Evolutionary conservation across 495 filamentous ascomycete genomes (phyloP), one percentile per base, ranked within the genome.

Genomic region (Penicillium alfredii): DNA sequence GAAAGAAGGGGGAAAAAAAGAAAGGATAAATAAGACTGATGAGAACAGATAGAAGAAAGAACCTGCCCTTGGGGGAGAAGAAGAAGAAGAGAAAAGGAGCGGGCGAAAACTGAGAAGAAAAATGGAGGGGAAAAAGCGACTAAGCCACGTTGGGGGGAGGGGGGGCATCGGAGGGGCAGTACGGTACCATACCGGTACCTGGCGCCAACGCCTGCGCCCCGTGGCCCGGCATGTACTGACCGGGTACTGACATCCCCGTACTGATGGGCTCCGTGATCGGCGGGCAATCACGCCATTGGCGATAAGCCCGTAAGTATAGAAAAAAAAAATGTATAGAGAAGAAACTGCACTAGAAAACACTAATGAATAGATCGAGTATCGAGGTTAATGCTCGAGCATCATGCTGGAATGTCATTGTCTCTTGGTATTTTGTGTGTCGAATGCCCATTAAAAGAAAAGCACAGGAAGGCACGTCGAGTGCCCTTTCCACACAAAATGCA

Each of bases 81-180:
- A 32, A 44, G 33, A 29, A 29, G 36, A 48, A 28, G 37, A 35
- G 53, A 43, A 37, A 49, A 33, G 31, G 40, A 34, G 42, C 47
- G 40, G 33, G 48, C 51, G 40, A 46, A 49, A 45, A 31, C 41
- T n/a, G 40, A 49, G 44, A 49, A 51, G 41, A 51, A 56, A 58
- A 58, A 58, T 42, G 46, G 45, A 54, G 60, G 51, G 51, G 54
- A 8, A 27, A 30, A 24, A 14, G n/a, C 42, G 44, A 20, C 41
- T 51, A 57, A 49, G 35, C 53, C 30, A 21, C 42, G 42, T 8
- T 31, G 47, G 47, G 40, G 12, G 6, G 35, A 44, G 47, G 44
- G 12, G 4, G 17, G 22, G 23, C 28, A 18, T 34, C 56, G 30
- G 50, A 56, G 51, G 54, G 58, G 53, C 46, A 51, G n/a, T n/a